Evolutionary conservation across 2,329 filamentous ascomycete species (phyloP).

Genomic region (Herpotrichia juniperi): DNA sequence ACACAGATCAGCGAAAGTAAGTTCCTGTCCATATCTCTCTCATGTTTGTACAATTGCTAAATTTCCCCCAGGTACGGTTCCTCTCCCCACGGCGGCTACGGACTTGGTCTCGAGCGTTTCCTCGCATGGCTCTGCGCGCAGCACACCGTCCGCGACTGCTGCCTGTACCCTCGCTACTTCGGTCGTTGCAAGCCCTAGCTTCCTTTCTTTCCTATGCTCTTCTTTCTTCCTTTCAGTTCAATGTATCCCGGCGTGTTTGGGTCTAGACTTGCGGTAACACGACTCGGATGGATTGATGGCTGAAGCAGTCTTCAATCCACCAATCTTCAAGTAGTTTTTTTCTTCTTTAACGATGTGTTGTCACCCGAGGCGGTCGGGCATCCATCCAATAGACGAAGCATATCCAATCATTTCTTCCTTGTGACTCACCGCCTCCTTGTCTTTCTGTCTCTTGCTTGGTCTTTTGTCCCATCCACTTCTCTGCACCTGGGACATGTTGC

Average conservation of each 20-base stretch:
- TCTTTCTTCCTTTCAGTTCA: neutral
- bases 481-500: too few relatives aligned
- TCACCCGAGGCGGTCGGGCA: neutral
- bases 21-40: constrained; percentile 42
- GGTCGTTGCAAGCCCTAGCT: constrained; percentile 75
- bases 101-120: constrained; percentile 86
- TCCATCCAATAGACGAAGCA: constrained; percentile 8
- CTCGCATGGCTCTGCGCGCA: constrained; percentile 71
- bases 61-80: constrained; percentile 74
- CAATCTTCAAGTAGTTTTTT: constrained; percentile 2
- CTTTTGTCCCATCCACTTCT: neutral
- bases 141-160: constrained; percentile 70
- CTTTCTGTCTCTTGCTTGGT: neutral
- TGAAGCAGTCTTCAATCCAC: neutral
- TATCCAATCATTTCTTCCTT: constrained; percentile 13
- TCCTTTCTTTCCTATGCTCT: neutral
- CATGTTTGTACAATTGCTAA: constrained; percentile 20
- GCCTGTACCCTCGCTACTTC: constrained; percentile 82
- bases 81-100: constrained; percentile 91
- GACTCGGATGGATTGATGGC: neutral
- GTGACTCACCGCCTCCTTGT: neutral
- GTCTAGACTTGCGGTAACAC: neutral
- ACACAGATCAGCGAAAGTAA: constrained; percentile 94
- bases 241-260: neutral
- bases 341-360: neutral